Percentiles rank a stretch among this genome's conserved stretches.
Evolutionary conservation across 345 rosid species (phyloP).

Genomic region (Camelina hispida): DNA sequence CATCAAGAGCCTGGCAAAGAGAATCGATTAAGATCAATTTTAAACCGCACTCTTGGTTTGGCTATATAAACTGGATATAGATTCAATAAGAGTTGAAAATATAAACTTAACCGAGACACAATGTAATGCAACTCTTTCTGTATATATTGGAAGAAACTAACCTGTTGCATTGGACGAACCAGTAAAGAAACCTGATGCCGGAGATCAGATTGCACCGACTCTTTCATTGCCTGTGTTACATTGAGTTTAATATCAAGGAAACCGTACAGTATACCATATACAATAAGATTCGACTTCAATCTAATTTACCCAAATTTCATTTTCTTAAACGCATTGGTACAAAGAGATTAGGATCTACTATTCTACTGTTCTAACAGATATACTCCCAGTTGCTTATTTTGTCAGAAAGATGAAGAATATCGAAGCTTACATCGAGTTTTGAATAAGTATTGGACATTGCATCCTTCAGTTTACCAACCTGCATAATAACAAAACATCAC

Average conservation of each 20-base stretch:
- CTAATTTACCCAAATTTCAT: not conserved
- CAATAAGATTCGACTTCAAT: constrained; percentile 3
- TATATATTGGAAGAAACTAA: constrained; percentile 37
- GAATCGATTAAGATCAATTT: not conserved
- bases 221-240: constrained; percentile 70
- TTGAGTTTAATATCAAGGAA: constrained; percentile 3
- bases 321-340: not conserved
- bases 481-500: constrained; percentile 33
- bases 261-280: not conserved
- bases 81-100: constrained; percentile 1
- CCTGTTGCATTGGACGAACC: constrained; percentile 97
- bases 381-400: constrained; percentile 20
- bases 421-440: constrained; percentile 70
- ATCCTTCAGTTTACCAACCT: constrained; percentile 87
- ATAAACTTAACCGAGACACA: constrained; percentile 7
- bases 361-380: constrained; percentile 5
- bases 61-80: not conserved
- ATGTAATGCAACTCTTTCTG: constrained; percentile 11
- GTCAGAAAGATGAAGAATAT: not conserved
- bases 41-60: not conserved
- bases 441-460: constrained; percentile 85
- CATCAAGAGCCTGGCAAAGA: constrained; percentile 47
- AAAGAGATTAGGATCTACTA: constrained; percentile 19
- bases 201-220: constrained; percentile 73
- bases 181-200: constrained; percentile 89